Evolutionary conservation across 305 asterid species (phyloP).

Genomic region (Fraxinus sp.): DNA sequence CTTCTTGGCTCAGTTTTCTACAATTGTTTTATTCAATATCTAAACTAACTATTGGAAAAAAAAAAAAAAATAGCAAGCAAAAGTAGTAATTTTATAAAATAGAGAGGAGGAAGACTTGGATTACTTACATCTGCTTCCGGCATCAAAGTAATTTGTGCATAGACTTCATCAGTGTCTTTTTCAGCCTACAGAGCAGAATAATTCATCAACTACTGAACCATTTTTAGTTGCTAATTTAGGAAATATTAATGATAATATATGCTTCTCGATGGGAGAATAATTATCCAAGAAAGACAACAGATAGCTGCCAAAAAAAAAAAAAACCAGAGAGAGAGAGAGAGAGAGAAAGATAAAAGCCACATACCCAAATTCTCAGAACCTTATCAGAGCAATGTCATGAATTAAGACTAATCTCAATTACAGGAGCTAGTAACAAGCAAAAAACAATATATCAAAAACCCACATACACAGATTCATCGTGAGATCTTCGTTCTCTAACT

Average conservation of each 20-base stretch:
- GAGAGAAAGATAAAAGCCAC: neutral
- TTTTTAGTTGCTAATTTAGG: slow-evolving; percentile 7
- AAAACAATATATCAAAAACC: neutral
- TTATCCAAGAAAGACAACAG: neutral
- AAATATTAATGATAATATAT: neutral
- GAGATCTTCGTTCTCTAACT: neutral
- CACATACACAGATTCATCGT: neutral
- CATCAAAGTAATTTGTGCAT: slow-evolving; percentile 63
- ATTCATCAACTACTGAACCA: neutral
- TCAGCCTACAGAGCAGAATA: slow-evolving; percentile 55
- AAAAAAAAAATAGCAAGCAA: neutral
- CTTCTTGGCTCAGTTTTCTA: slow-evolving; percentile 55
- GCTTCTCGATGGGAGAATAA: neutral
- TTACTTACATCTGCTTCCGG: slow-evolving; percentile 58
- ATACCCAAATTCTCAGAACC: slow-evolving; percentile 9
- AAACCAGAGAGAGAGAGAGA: no score
- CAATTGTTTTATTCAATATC: slow-evolving; percentile 5
- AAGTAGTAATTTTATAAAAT: neutral
- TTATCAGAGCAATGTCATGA: neutral
- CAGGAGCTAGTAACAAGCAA: neutral
- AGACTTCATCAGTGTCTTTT: slow-evolving; percentile 73
- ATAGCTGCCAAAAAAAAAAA: slow-evolving; percentile 7
- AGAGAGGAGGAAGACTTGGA: slow-evolving; percentile 1
- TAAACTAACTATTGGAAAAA: neutral
- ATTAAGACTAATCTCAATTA: neutral